Evolutionary conservation across 257 asterid species (phyloP).

Genomic region (Ilex asprella): DNA sequence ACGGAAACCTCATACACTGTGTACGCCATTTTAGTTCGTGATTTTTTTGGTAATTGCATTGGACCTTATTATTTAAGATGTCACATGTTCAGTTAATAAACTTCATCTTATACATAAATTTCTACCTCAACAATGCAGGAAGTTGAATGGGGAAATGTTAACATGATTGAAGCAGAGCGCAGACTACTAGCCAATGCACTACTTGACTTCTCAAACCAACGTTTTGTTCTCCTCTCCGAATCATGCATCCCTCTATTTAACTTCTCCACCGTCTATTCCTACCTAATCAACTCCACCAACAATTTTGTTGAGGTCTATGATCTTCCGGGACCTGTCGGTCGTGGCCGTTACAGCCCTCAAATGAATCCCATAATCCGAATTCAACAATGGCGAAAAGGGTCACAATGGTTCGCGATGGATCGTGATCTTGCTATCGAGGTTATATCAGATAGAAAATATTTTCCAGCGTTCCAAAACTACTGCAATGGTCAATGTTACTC

Average conservation of each 20-base stretch:
- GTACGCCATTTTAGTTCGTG: too few relatives aligned
- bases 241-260: constrained; percentile 81
- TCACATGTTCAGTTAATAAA: too few relatives aligned
- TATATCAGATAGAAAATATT: constrained; percentile 40
- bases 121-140: constrained; percentile 27
- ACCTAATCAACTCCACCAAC: constrained; percentile 48
- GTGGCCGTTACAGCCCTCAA: constrained; percentile 43
- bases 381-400: constrained; percentile 73
- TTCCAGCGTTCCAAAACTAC: constrained; percentile 33
- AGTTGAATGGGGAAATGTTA: constrained; percentile 71
- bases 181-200: constrained; percentile 81
- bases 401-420: constrained; percentile 86
- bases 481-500: constrained; percentile 59
- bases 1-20: too few relatives aligned
- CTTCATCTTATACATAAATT: too few relatives aligned
- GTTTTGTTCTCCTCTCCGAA: constrained; percentile 75
- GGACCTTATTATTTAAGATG: too few relatives aligned
- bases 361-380: constrained; percentile 55
- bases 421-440: constrained; percentile 60
- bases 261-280: constrained; percentile 65
- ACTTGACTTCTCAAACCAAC: constrained; percentile 72
- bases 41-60: too few relatives aligned
- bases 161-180: constrained; percentile 90
- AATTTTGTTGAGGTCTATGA: constrained; percentile 56
- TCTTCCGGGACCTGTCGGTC: constrained; percentile 50